Conservation (phyloP, 2,329 filamentous ascomycete species). For the Pseudofabraea citricarpa region DNA sequence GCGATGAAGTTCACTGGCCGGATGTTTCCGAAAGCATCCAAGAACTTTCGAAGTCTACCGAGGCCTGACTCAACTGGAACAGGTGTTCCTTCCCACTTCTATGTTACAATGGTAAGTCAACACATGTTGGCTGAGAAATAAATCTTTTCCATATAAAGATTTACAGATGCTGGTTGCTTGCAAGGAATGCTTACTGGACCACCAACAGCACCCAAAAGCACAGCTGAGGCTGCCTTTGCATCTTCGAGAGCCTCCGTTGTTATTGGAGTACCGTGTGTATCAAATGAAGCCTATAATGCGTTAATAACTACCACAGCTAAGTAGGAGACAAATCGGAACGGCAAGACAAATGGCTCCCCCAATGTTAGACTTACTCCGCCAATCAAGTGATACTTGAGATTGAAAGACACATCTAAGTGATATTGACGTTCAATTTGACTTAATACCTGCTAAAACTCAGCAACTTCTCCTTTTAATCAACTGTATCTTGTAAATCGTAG, state of each 20-base stretch:
- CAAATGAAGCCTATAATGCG: slow-evolving; percentile 1
- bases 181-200: slow-evolving; percentile 1
- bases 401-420: background rate
- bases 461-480: background rate
- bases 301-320: background rate
- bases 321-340: background rate
- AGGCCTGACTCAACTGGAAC: slow-evolving; percentile 2
- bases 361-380: slow-evolving; percentile 1
- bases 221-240: background rate
- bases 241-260: slow-evolving; percentile 1
- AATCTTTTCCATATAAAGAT: background rate
- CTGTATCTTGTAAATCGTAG: background rate
- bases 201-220: slow-evolving; percentile 2
- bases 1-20: slow-evolving; percentile 1
- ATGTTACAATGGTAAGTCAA: background rate
- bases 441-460: background rate
- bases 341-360: background rate
- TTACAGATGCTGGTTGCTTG: background rate
- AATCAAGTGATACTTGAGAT: slow-evolving; percentile 1
- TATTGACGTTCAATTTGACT: slow-evolving; percentile 2
- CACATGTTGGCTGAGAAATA: background rate
- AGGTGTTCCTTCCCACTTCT: slow-evolving; percentile 2
- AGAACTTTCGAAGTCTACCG: background rate
- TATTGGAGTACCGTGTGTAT: background rate
- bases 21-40: slow-evolving; percentile 2